Evolutionary conservation across 768 basidiomycete genomes (phyloP), one percentile per base, ranked within the genome.

Genomic region (Amanita phalloides): DNA sequence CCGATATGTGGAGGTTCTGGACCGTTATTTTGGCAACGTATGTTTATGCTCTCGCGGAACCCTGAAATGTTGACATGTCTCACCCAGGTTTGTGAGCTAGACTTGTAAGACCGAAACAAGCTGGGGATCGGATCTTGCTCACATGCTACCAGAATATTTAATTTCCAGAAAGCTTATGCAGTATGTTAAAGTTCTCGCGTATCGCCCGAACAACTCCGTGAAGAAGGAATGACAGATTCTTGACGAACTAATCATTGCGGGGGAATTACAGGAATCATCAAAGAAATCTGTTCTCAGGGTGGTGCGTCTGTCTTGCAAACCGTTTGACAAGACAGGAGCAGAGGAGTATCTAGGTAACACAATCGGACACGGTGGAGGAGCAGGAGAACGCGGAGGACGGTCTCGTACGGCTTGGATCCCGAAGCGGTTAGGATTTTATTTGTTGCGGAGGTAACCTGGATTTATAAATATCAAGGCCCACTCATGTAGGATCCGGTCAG

Each of bases 151-250:
- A 95, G 92, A 46, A 98, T 99, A 60, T 99, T 99, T 79, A 98
- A 98, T 75, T 99, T 98, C 66, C 95, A 98, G 66, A 99, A 98
- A 69, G 96, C 96, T 39, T 98, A 93, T 65, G 90, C 95, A 8
- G 94, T 90, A 45, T 3, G 66, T 61, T 51, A 37, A 30, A 37
- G 54, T 51, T 53, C 39, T 26, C 54, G 49, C n/a, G 33, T 4
- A 17, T 20, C 32, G 33, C 17, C 17, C 23, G n/a, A 25, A 5
- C 23, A 11, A 37, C 30, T 35, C 36, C 42, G 26, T 54, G 42
- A 52, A 44, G 44, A 37, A 36, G 39, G n/a, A 21, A 28, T 54
- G 38, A 46, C 56, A 71, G 86, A 90, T 99, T 60, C 72, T 99
- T 48, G 96, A 98, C 62, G 96, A 99, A 66, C 76, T 98, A 48